Evolutionary conservation across 164 flowering plant genomes (phyloP).

Genomic region (Umbilicus rupestris): DNA sequence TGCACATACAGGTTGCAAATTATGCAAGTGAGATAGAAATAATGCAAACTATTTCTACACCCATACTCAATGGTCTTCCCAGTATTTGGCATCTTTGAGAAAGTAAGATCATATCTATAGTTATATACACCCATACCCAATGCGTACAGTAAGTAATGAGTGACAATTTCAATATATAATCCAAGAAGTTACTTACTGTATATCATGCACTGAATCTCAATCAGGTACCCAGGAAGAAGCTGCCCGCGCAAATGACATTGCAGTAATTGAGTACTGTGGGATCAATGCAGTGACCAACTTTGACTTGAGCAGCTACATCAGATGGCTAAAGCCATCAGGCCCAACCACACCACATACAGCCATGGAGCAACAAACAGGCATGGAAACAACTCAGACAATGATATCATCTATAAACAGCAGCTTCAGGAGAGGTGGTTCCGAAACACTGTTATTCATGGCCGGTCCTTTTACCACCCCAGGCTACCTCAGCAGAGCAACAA

Average conservation of each 20-base stretch:
- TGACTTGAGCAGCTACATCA: conserved; percentile 67
- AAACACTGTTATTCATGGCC: conserved; percentile 3
- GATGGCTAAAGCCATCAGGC: conserved; percentile 32
- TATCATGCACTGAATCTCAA: neutral
- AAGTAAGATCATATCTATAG: neutral
- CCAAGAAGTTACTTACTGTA: neutral
- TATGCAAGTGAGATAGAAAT: conserved; percentile 40
- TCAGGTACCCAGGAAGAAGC: conserved; percentile 93
- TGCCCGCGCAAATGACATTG: conserved; percentile 90
- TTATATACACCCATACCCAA: too few species aligned
- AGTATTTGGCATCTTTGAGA: neutral
- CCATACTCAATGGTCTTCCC: too few species aligned
- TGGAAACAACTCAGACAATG: neutral
- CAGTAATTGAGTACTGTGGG: conserved; percentile 84
- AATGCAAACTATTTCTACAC: conserved; percentile 42
- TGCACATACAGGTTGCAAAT: conserved; percentile 26
- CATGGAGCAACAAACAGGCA: neutral
- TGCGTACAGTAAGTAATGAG: conserved; percentile 2
- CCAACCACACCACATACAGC: neutral
- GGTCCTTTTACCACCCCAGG: conserved; percentile 6
- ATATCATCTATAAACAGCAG: neutral
- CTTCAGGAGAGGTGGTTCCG: conserved; percentile 10
- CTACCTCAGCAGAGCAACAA: conserved; percentile 13
- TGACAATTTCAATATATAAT: too few species aligned
- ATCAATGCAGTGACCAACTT: conserved; percentile 84